Evolutionary conservation across 2,329 filamentous ascomycete genomes (phyloP).

Genomic region (Colletotrichum gigasporum): DNA sequence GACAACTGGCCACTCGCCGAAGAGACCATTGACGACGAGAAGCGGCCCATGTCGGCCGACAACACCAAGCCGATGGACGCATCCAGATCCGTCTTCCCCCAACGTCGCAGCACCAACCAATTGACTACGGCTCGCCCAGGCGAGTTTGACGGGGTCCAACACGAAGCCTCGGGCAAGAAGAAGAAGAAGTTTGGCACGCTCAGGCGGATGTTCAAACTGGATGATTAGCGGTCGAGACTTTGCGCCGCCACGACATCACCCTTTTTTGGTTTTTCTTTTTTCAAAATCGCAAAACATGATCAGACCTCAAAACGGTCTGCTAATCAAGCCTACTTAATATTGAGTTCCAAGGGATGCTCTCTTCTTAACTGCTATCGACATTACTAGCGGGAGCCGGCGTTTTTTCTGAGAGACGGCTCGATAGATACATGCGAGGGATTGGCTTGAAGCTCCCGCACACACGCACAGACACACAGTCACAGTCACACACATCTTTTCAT

Average conservation of each 20-base stretch:
- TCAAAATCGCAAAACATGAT: background rate
- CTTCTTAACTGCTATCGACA: background rate
- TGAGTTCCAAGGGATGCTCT: background rate
- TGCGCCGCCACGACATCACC: background rate
- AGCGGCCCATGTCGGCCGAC: slow-evolving; percentile 46
- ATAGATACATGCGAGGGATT: background rate
- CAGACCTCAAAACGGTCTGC: background rate
- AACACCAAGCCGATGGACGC: slow-evolving; percentile 33
- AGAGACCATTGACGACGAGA: slow-evolving; percentile 34
- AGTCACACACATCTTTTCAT: no score
- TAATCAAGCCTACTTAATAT: background rate
- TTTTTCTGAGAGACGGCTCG: background rate
- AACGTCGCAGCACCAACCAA: slow-evolving; percentile 49
- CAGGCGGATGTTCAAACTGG: slow-evolving; percentile 70
- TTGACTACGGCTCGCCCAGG: background rate
- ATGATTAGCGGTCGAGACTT: slow-evolving; percentile 47
- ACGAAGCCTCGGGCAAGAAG: slow-evolving; percentile 41
- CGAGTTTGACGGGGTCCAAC: slow-evolving; percentile 22
- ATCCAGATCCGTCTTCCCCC: slow-evolving; percentile 42
- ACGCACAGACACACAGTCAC: background rate
- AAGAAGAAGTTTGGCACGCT: slow-evolving; percentile 76
- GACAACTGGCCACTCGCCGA: slow-evolving; percentile 60
- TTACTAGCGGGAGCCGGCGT: slow-evolving; percentile 5
- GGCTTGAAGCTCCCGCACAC: background rate
- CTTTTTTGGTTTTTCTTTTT: background rate